Percentiles rank a stretch among this genome's conserved stretches.
Evolutionary conservation across 148 eudicot species (phyloP).

Genomic region (Vaccinium myrtillus): DNA sequence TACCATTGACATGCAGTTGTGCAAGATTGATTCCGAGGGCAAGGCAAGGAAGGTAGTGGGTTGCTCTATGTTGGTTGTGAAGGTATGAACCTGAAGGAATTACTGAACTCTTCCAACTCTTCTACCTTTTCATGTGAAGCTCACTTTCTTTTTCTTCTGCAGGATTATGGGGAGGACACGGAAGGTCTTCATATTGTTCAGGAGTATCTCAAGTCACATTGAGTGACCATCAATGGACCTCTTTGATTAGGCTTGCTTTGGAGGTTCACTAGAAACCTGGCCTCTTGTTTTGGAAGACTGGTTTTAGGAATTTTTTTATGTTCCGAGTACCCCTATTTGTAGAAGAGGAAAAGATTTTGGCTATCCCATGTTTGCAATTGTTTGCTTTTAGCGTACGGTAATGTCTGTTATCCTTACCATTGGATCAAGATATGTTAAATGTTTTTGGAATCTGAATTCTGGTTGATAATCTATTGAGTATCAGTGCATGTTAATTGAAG

Average conservation of each 20-base stretch:
- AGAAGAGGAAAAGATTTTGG: slow-evolving; percentile 1
- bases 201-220: slow-evolving; percentile 57
- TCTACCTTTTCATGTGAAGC: neutral
- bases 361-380: neutral
- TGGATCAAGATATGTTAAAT: neutral
- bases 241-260: neutral
- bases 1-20: slow-evolving; percentile 29
- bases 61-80: slow-evolving; percentile 47
- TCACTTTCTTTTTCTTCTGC: neutral
- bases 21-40: slow-evolving; percentile 54
- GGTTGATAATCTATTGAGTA: neutral
- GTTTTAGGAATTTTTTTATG: slow-evolving; percentile 7
- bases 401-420: neutral
- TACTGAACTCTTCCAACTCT: neutral
- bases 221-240: slow-evolving; percentile 11
- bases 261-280: neutral
- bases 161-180: slow-evolving; percentile 66
- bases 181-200: slow-evolving; percentile 64
- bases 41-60: slow-evolving; percentile 55
- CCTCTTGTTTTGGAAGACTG: neutral
- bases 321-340: neutral
- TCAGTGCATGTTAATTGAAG: neutral
- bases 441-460: neutral
- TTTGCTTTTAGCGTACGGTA: neutral
- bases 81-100: slow-evolving; percentile 24